Evolutionary conservation across 257 asterid species (phyloP).

Genomic region (Nicotiana sylvestris): DNA sequence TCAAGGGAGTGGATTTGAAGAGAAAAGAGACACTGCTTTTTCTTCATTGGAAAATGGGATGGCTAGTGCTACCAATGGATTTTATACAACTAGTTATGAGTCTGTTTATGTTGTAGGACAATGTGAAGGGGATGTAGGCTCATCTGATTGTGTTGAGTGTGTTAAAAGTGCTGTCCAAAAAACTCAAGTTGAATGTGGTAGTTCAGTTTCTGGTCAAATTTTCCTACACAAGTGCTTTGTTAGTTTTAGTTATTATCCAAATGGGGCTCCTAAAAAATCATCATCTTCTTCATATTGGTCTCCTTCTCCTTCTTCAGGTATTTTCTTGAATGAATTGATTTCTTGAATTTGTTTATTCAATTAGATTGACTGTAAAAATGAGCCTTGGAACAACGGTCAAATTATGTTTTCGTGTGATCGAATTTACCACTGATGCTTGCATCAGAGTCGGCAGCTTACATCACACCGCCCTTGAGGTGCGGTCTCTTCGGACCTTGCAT

Average conservation of each 20-base stretch:
- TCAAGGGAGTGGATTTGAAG: slow-evolving; percentile 84
- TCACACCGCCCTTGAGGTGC: too few species aligned
- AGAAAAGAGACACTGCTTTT: slow-evolving; percentile 77
- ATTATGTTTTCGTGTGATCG: too few species aligned
- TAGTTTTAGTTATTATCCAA: slow-evolving; percentile 53
- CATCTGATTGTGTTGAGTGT: slow-evolving; percentile 78
- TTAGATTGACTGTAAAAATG: not conserved
- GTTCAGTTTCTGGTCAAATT: slow-evolving; percentile 78
- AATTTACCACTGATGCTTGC: too few species aligned
- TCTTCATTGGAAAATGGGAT: slow-evolving; percentile 60
- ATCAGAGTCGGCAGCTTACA: too few species aligned
- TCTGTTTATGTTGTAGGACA: slow-evolving; percentile 80
- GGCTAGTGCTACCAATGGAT: slow-evolving; percentile 45
- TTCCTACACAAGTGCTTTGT: slow-evolving; percentile 83
- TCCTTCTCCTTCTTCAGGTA: slow-evolving; percentile 63
- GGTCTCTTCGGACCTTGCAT: too few species aligned
- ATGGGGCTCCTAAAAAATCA: slow-evolving; percentile 66
- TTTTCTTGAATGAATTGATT: not conserved
- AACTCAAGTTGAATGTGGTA: slow-evolving; percentile 97
- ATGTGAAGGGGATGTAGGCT: slow-evolving; percentile 90
- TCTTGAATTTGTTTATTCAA: not conserved
- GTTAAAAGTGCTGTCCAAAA: slow-evolving; percentile 84
- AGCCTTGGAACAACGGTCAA: too few species aligned
- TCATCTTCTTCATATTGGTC: slow-evolving; percentile 54
- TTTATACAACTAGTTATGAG: slow-evolving; percentile 56